A percentile compares a stretch with the other conserved stretches of the same genome.
Conservation (phyloP, 2,329 filamentous ascomycete species). For the Fusarium subglutinans region DNA sequence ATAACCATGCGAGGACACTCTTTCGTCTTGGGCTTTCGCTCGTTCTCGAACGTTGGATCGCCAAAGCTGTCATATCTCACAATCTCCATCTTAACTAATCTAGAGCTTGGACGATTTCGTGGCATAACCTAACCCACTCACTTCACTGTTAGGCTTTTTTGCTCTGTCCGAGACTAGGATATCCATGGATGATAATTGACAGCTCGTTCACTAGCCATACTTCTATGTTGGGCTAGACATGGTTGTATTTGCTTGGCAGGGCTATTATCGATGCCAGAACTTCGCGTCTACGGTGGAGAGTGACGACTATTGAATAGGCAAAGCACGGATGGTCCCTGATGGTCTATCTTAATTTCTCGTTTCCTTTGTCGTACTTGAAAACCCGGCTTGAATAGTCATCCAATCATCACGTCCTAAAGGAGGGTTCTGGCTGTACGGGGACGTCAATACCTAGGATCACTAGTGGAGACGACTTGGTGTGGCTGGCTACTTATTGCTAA, state of each 20-base stretch:
- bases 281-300: neutral
- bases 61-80: neutral
- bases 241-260: neutral
- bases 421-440: neutral
- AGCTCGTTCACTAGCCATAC: neutral
- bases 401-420: neutral
- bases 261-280: neutral
- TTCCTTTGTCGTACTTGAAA: neutral
- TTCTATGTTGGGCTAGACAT: neutral
- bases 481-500: neutral
- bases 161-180: neutral
- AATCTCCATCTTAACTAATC: neutral
- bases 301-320: neutral
- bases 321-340: neutral
- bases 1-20: neutral
- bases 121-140: neutral
- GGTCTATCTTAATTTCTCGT: neutral
- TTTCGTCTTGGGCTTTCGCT: neutral
- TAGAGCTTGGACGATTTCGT: neutral
- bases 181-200: neutral
- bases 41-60: neutral
- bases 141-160: neutral
- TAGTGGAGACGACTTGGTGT: neutral
- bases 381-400: neutral
- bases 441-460: neutral